These are phyloP conservation scores for Chaetomiaceae sp. DNA, from an alignment of 2,329 filamentous ascomycete genomes.

Conservation along the genomic window DNA sequence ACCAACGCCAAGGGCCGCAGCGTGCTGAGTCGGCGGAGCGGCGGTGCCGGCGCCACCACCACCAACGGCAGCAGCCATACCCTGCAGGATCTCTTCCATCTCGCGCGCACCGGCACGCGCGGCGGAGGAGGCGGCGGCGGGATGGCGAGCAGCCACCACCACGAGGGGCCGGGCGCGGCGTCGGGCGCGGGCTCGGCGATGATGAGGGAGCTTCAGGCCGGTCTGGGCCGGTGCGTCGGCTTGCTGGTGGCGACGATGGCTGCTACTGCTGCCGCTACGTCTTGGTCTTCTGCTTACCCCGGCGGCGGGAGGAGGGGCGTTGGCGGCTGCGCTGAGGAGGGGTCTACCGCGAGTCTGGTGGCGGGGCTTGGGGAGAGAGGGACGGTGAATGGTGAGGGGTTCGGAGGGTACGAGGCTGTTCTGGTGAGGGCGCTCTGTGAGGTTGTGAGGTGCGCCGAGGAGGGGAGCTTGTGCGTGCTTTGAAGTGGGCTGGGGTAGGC, in stretches of 20 bases:
- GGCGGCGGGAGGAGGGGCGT: background rate
- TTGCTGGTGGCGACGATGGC: slow-evolving; percentile 44
- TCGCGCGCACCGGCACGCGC: slow-evolving; percentile 8
- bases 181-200: slow-evolving; percentile 16
- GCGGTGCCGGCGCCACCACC: too few species aligned
- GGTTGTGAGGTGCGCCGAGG: slow-evolving; percentile 37
- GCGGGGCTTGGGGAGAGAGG: background rate
- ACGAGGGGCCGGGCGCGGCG: too few species aligned
- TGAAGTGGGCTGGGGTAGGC: background rate
- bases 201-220: slow-evolving; percentile 42
- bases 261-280: background rate
- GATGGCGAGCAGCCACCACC: slow-evolving; percentile 5
- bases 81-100: background rate
- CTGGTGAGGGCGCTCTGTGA: slow-evolving; percentile 38
- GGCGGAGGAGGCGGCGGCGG: slow-evolving; percentile 1
- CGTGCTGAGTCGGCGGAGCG: background rate
- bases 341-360: background rate
- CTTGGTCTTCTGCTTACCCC: too few species aligned
- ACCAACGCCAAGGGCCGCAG: background rate
- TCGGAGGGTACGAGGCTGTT: slow-evolving; percentile 29
- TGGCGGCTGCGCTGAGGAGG: background rate
- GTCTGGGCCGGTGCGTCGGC: slow-evolving; percentile 45
- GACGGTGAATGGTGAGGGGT: slow-evolving; percentile 5
- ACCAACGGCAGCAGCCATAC: background rate
- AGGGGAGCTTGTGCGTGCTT: slow-evolving; percentile 13